Evolutionary conservation across 495 filamentous ascomycete species (phyloP).

Genomic region (Hypomontagnella monticulosa): DNA sequence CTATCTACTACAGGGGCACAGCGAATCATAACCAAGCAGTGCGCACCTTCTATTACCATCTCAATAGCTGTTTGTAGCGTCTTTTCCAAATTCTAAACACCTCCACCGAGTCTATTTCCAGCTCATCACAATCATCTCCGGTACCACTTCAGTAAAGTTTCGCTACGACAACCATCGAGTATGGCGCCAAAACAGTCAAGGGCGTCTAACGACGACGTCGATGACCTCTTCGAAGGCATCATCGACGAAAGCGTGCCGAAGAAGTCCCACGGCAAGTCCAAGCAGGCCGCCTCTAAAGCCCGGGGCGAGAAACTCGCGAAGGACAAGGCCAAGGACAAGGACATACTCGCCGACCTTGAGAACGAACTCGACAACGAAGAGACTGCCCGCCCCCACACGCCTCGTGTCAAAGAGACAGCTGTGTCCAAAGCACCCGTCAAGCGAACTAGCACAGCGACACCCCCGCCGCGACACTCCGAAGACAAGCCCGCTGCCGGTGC

Average conservation of each 20-base stretch:
- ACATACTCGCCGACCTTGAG: slow-evolving; percentile 87
- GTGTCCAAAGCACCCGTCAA: slow-evolving; percentile 64
- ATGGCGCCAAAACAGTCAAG: slow-evolving; percentile 58
- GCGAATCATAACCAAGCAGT: slow-evolving; percentile 24
- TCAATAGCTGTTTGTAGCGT: slow-evolving; percentile 15
- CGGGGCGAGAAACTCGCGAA: slow-evolving; percentile 60
- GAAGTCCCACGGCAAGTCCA: slow-evolving; percentile 58
- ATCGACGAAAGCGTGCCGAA: slow-evolving; percentile 59
- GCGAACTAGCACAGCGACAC: slow-evolving; percentile 65
- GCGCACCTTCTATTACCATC: not conserved
- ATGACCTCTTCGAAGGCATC: slow-evolving; percentile 82
- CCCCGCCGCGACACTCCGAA: slow-evolving; percentile 67
- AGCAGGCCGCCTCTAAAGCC: slow-evolving; percentile 56
- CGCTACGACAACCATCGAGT: slow-evolving; percentile 21
- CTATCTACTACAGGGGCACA: slow-evolving; percentile 7
- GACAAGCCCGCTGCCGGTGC: slow-evolving; percentile 49
- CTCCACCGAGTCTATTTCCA: slow-evolving; percentile 3
- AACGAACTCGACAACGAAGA: slow-evolving; percentile 72
- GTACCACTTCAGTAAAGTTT: slow-evolving; percentile 19
- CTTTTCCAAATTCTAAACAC: slow-evolving; percentile 7
- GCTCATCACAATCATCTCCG: not conserved
- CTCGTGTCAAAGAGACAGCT: slow-evolving; percentile 71
- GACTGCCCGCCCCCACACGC: slow-evolving; percentile 81
- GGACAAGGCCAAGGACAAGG: too few relatives aligned
- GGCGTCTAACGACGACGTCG: slow-evolving; percentile 73